Conservation (phyloP, 345 rosid genomes). For the Citrus mangshanensis region DNA sequence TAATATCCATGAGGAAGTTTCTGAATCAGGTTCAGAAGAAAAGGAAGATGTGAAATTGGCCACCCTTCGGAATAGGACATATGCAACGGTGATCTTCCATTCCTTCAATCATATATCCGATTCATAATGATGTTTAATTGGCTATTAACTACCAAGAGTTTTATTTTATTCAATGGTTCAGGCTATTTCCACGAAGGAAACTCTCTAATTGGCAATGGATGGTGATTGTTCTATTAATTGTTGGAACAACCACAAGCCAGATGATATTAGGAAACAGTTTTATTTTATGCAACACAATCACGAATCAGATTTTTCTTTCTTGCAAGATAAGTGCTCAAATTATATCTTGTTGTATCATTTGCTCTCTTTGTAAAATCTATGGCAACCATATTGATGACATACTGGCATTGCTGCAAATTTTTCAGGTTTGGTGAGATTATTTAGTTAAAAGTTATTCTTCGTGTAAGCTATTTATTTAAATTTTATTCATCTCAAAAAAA, state of each 20-base stretch:
- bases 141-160: no score
- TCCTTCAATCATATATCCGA: no score
- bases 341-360: neutral
- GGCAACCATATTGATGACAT: neutral
- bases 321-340: neutral
- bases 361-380: neutral
- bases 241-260: constrained; percentile 92
- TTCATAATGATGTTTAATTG: no score
- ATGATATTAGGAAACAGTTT: constrained; percentile 20
- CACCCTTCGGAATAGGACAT: no score
- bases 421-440: constrained; percentile 11
- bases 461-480: no score
- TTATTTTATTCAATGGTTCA: no score
- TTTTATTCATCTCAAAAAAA: no score
- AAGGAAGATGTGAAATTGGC: no score
- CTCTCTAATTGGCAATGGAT: no score
- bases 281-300: neutral
- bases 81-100: no score
- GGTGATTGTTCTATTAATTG: constrained; percentile 60
- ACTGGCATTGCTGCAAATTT: neutral
- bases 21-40: neutral
- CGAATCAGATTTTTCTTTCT: neutral
- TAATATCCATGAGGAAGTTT: neutral
- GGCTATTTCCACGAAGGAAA: no score
- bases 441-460: no score